phyloP scores from a whole-genome alignment of 2,329 filamentous ascomycete genomes.

The Diaporthe sp. region DNA sequence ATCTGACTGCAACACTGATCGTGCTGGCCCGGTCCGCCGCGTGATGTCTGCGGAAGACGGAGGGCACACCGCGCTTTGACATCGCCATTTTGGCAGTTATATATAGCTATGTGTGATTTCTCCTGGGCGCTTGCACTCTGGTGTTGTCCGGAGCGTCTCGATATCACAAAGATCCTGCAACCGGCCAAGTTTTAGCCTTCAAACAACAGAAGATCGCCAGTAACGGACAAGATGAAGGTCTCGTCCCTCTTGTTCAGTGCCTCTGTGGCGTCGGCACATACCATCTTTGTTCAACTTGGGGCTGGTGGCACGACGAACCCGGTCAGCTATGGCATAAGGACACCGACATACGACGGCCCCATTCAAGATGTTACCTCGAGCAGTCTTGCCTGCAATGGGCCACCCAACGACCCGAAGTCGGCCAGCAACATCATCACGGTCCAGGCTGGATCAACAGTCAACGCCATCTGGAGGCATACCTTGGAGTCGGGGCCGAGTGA shows the following conservation, averaged over 20 bases:
- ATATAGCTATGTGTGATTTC: neutral
- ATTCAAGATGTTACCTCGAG: constrained; percentile 65
- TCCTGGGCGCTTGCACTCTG: neutral
- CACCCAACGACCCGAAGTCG: constrained; percentile 62
- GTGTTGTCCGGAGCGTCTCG: neutral
- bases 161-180: neutral
- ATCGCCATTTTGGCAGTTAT: neutral
- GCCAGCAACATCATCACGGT: constrained; percentile 60
- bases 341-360: constrained; percentile 65
- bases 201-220: neutral
- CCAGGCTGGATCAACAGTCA: constrained; percentile 59
- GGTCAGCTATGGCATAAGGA: constrained; percentile 53
- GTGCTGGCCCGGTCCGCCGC: constrained; percentile 1
- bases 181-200: neutral
- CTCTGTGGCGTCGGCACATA: constrained; percentile 55
- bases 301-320: constrained; percentile 52
- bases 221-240: constrained; percentile 6
- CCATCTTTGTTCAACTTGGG: constrained; percentile 59
- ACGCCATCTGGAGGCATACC: constrained; percentile 67
- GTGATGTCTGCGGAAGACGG: neutral
- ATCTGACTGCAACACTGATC: neutral
- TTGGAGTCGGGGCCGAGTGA: constrained; percentile 58
- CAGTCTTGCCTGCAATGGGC: constrained; percentile 67
- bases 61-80: neutral
- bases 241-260: constrained; percentile 35